A percentile compares a stretch with the other conserved stretches of the same genome.
Conservation (phyloP, 208 protist species). For the Trypanosoma lewisi region DNA sequence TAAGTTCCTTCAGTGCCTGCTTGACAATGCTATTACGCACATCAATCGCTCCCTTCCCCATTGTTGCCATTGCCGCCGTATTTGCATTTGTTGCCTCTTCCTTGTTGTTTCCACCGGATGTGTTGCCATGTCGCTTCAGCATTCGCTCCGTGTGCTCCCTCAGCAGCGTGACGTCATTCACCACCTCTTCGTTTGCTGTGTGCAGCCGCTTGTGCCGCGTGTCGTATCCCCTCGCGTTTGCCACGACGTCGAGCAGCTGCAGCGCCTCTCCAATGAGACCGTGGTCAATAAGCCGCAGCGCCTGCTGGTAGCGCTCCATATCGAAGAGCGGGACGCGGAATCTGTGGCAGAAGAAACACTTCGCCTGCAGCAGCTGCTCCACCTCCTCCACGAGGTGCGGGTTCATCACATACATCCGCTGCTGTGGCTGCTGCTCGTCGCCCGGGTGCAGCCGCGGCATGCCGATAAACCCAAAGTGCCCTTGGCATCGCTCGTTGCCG, state of each 20-base stretch:
- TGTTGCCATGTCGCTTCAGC: slow-evolving; percentile 27
- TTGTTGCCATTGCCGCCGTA: neutral
- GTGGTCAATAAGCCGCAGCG: slow-evolving; percentile 68
- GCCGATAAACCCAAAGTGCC: slow-evolving; percentile 84
- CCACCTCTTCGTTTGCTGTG: slow-evolving; percentile 62
- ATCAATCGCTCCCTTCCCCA: slow-evolving; percentile 46
- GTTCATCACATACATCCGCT: slow-evolving; percentile 77
- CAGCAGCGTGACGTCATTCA: slow-evolving; percentile 62
- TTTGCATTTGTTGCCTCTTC: neutral
- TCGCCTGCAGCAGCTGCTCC: slow-evolving; percentile 71
- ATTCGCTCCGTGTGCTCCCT: slow-evolving; percentile 62
- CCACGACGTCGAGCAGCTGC: slow-evolving; percentile 73
- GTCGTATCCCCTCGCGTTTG: slow-evolving; percentile 58
- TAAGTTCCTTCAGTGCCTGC: slow-evolving; percentile 63
- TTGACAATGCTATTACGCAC: slow-evolving; percentile 73
- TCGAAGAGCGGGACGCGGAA: slow-evolving; percentile 79
- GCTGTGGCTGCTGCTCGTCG: slow-evolving; percentile 29
- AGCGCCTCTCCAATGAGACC: slow-evolving; percentile 77
- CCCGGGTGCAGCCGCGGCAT: slow-evolving; percentile 79
- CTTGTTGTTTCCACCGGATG: neutral
- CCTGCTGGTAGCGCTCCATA: slow-evolving; percentile 76
- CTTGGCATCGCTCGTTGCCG: slow-evolving; percentile 87
- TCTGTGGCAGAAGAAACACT: slow-evolving; percentile 88
- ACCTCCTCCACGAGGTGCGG: slow-evolving; percentile 74
- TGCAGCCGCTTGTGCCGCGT: slow-evolving; percentile 40